Conservation (phyloP, 2,329 filamentous ascomycete genomes). For the Claviceps citrina region DNA sequence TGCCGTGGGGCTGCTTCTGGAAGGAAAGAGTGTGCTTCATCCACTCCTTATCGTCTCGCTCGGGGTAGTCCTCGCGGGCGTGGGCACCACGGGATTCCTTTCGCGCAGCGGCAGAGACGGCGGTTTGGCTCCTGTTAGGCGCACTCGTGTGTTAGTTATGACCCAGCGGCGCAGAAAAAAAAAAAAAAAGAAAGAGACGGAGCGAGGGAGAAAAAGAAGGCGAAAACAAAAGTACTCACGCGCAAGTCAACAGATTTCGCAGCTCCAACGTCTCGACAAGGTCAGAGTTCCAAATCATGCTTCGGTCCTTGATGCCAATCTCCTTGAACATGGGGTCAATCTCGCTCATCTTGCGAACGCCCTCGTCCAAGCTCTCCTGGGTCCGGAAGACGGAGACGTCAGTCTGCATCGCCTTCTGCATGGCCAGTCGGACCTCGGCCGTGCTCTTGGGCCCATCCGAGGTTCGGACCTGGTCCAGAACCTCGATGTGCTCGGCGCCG, state of each 20-base stretch:
- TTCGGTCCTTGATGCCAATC: slow-evolving; percentile 91
- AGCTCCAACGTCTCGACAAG: slow-evolving; percentile 92
- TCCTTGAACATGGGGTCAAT: slow-evolving; percentile 69
- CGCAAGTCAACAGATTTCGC: slow-evolving; percentile 90
- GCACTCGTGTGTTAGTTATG: neutral
- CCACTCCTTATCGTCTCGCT: slow-evolving; percentile 90
- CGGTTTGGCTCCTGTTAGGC: slow-evolving; percentile 64
- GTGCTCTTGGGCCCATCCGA: slow-evolving; percentile 76
- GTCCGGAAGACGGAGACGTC: slow-evolving; percentile 95
- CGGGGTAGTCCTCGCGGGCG: slow-evolving; percentile 89
- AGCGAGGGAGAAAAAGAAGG: neutral
- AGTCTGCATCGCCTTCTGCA: slow-evolving; percentile 98
- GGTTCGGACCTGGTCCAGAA: slow-evolving; percentile 73
- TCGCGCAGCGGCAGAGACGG: slow-evolving; percentile 74
- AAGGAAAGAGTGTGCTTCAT: slow-evolving; percentile 98
- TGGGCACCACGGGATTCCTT: slow-evolving; percentile 97
- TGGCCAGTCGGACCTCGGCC: slow-evolving; percentile 71
- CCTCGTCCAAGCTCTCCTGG: slow-evolving; percentile 83
- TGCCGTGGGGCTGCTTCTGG: slow-evolving; percentile 83
- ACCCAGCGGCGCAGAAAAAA: neutral
- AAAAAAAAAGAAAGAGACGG: neutral
- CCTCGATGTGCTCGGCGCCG: slow-evolving; percentile 71
- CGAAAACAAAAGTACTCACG: slow-evolving; percentile 42
- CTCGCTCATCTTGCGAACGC: slow-evolving; percentile 72
- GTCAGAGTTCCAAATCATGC: slow-evolving; percentile 99